These are phyloP conservation scores for Microcera coccophila DNA, from an alignment of 2,329 filamentous ascomycete genomes.

Conservation along the genomic window DNA sequence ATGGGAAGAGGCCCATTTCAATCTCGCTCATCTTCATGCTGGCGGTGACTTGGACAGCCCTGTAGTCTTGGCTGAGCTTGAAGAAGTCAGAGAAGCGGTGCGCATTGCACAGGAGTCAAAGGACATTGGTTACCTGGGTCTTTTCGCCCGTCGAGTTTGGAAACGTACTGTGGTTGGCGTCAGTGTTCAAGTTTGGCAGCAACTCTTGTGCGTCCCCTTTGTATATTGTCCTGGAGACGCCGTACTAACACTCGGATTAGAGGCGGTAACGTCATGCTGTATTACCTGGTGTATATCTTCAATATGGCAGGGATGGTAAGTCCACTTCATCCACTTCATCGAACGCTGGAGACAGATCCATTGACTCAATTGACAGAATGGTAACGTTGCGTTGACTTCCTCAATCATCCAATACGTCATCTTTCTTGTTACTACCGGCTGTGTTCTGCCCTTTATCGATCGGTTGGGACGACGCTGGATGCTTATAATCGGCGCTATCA, in stretches of 20 bases:
- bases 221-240: not conserved
- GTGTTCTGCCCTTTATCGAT: slow-evolving; percentile 48
- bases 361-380: slow-evolving; percentile 15
- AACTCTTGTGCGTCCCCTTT: slow-evolving; percentile 36
- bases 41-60: slow-evolving; percentile 51
- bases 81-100: slow-evolving; percentile 47
- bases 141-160: slow-evolving; percentile 48
- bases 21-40: slow-evolving; percentile 56
- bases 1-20: slow-evolving; percentile 51
- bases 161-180: slow-evolving; percentile 49
- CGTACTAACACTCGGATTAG: slow-evolving; percentile 9
- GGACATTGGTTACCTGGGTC: slow-evolving; percentile 37
- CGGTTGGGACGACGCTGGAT: slow-evolving; percentile 45
- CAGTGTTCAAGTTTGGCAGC: slow-evolving; percentile 52
- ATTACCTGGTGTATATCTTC: slow-evolving; percentile 62
- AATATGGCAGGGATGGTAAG: slow-evolving; percentile 52
- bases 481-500: slow-evolving; percentile 43
- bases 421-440: slow-evolving; percentile 50
- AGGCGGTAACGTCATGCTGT: slow-evolving; percentile 53
- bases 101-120: slow-evolving; percentile 36
- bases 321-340: not conserved
- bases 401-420: slow-evolving; percentile 55
- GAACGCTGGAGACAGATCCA: not conserved
- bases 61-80: slow-evolving; percentile 54
- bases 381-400: slow-evolving; percentile 41